Percentiles rank a stretch among this genome's conserved stretches.
Conservation (phyloP, 305 asterid species). For the Rubia tinctorum region DNA sequence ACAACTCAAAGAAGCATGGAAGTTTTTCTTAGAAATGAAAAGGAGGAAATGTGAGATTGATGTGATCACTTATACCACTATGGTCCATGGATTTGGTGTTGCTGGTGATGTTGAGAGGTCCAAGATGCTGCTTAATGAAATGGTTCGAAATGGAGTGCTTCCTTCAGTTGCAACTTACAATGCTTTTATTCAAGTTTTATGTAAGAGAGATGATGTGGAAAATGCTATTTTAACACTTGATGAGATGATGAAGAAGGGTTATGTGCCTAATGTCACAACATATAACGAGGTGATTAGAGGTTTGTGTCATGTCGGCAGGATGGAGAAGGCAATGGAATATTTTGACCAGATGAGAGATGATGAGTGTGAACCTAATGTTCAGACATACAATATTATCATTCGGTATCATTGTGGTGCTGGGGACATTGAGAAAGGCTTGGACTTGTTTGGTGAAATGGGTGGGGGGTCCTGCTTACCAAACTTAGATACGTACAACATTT, state of each 20-base stretch:
- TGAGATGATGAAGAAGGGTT: constrained; percentile 79
- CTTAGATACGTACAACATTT: constrained; percentile 80
- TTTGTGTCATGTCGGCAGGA: constrained; percentile 65
- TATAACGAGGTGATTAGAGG: constrained; percentile 76
- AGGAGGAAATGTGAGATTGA: constrained; percentile 71
- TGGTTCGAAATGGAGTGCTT: constrained; percentile 78
- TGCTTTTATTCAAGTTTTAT: constrained; percentile 79
- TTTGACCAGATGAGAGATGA: constrained; percentile 59
- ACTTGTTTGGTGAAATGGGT: constrained; percentile 63
- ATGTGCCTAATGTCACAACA: constrained; percentile 66
- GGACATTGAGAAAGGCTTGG: constrained; percentile 72
- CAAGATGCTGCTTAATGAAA: constrained; percentile 59
- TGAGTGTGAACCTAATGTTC: constrained; percentile 67
- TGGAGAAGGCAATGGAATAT: constrained; percentile 61
- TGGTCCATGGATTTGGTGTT: constrained; percentile 85
- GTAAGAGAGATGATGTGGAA: constrained; percentile 79
- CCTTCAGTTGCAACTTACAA: constrained; percentile 85
- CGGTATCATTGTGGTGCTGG: constrained; percentile 80
- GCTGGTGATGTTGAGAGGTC: constrained; percentile 73
- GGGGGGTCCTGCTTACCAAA: constrained; percentile 62
- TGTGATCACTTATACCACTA: constrained; percentile 80
- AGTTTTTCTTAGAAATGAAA: constrained; percentile 85
- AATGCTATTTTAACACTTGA: constrained; percentile 61
- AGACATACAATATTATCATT: constrained; percentile 69
- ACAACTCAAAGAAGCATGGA: constrained; percentile 75